Evolutionary conservation across 1,139 yeast species (phyloP), one percentile per base, ranked within the genome.

Genomic region (Torulaspora globosa): DNA sequence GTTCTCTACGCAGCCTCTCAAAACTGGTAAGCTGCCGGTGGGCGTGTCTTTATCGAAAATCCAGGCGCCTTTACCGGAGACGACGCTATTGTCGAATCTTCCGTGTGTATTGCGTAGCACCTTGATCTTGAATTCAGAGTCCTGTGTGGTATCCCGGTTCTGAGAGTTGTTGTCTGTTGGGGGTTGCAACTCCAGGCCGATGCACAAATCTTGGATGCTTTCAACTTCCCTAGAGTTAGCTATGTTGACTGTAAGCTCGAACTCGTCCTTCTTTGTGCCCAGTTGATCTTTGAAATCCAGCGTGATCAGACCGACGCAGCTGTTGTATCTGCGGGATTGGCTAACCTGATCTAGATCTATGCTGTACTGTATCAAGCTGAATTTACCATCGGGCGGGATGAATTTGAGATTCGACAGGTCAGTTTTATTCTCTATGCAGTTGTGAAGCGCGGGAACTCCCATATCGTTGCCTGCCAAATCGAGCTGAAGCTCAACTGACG

Each of bases 301-400:
- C 26, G 71, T 74, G 2, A 88, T 74, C 8, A 80, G 61, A 0
- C 92, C 94, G 16, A 75, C 55, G 40, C 62, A 59, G 54, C 62
- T 53, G 50, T 40, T 62, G 35, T 41, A 43, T 31, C 46, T 53
- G 39, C 33, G 41, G 36, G 36, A 48, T 52, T 56, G 50, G n/a
- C 19, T 37, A 1, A 29, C 23, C 29, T 60, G 58, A 45, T 63
- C 67, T 32, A 78, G 63, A 49, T 85, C 86, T 27, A 85, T 65
- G 5, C 76, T 71, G 61, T 92, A 92, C 19, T 76, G 70, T 74
- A 84, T 76, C 15, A 92, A 65, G 4, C 76, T 72, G 34, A 81
- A 78, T 51, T 71, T 75, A 3, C 95, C 97, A 64, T 92, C 97
- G 0, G 97, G 96, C 3, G 98, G 98, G 16, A 85, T 75, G 58